phyloP scores from a whole-genome alignment of 2,329 filamentous ascomycete genomes.

The Aspergillus brunneoviolaceus region DNA sequence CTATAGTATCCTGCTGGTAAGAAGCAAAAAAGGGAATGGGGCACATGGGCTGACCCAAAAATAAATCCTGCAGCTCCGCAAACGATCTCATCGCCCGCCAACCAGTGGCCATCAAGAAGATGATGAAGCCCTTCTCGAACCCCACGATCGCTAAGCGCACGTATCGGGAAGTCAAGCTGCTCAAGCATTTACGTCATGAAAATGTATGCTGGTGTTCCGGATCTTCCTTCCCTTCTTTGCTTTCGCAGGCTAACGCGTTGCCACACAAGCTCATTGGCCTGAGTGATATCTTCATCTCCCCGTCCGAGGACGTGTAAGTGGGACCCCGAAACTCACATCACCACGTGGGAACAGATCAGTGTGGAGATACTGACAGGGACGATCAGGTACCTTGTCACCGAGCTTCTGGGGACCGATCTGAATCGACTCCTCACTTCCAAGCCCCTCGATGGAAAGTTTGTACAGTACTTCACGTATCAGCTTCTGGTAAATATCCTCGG shows the following conservation, averaged over 20 bases:
- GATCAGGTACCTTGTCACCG: conserved; percentile 89
- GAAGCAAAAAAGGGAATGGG: neutral
- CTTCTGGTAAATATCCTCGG: conserved; percentile 67
- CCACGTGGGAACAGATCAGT: neutral
- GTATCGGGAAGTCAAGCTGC: conserved; percentile 92
- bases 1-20: neutral
- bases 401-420: conserved; percentile 92
- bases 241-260: neutral
- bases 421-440: conserved; percentile 91
- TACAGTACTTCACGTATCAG: conserved; percentile 99
- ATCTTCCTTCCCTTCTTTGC: neutral
- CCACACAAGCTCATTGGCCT: conserved; percentile 79
- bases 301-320: conserved; percentile 88
- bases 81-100: conserved; percentile 96
- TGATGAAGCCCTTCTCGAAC: conserved; percentile 99
- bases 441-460: conserved; percentile 97
- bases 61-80: conserved; percentile 68
- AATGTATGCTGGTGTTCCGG: conserved; percentile 61
- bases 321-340: neutral
- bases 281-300: conserved; percentile 99
- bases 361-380: conserved; percentile 8
- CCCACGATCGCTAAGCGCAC: conserved; percentile 95
- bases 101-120: conserved; percentile 98
- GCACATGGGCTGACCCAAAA: neutral
- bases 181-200: conserved; percentile 95